phyloP scores from a whole-genome alignment of 1,139 yeast species.

The Taphrina wiesneri region DNA sequence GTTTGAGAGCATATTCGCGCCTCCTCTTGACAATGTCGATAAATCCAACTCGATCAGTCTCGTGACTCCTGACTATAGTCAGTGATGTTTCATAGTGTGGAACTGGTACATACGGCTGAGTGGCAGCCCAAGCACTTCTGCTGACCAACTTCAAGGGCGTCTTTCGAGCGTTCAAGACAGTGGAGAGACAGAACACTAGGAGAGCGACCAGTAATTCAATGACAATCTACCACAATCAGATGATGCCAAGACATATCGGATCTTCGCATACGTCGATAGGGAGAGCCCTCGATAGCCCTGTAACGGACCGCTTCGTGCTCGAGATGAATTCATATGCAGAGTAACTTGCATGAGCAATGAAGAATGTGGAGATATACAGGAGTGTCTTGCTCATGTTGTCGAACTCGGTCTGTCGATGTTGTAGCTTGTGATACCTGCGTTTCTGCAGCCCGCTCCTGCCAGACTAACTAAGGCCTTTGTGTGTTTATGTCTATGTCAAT shows the following conservation, averaged over 20 bases:
- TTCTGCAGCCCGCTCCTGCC: too few relatives aligned
- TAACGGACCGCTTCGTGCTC: slow-evolving; percentile 6
- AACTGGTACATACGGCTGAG: slow-evolving; percentile 2
- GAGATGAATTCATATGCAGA: slow-evolving; percentile 28
- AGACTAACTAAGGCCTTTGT: too few relatives aligned
- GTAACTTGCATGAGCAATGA: slow-evolving; percentile 28
- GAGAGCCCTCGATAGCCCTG: slow-evolving; percentile 1
- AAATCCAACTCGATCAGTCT: slow-evolving; percentile 15
- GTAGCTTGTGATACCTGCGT: too few relatives aligned
- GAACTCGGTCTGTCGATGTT: not conserved
- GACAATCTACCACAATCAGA: slow-evolving; percentile 9
- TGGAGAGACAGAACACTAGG: not conserved
- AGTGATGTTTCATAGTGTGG: not conserved
- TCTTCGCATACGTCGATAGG: slow-evolving; percentile 16
- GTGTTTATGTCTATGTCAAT: too few relatives aligned
- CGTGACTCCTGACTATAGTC: not conserved
- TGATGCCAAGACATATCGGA: not conserved
- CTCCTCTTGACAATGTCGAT: slow-evolving; percentile 24
- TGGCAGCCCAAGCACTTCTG: slow-evolving; percentile 20
- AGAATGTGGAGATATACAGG: slow-evolving; percentile 6
- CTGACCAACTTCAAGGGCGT: slow-evolving; percentile 25
- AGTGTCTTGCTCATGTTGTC: slow-evolving; percentile 7
- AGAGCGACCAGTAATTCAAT: slow-evolving; percentile 14
- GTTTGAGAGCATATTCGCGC: slow-evolving; percentile 18
- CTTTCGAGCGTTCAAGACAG: slow-evolving; percentile 10